phyloP scores from a whole-genome alignment of 345 rosid genomes.

The Dovyalis caffra region DNA sequence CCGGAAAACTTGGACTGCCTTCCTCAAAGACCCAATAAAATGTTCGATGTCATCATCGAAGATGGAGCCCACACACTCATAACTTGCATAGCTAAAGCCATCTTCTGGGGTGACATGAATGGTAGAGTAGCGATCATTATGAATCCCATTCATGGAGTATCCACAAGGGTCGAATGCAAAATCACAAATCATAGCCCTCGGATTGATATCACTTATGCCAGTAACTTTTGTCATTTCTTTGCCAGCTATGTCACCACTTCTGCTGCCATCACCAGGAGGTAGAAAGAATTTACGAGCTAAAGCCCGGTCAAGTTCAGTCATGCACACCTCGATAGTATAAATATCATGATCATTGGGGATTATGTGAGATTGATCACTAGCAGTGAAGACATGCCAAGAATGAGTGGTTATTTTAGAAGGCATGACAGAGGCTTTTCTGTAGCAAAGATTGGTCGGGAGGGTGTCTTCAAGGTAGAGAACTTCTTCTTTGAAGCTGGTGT shows the following conservation, averaged over 20 bases:
- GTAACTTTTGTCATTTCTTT: conserved; percentile 80
- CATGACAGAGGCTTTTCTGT: conserved; percentile 73
- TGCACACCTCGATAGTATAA: conserved; percentile 81
- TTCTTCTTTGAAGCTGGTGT: conserved; percentile 82
- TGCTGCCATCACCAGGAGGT: conserved; percentile 34
- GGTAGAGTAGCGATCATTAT: conserved; percentile 87
- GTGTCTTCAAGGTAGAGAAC: conserved; percentile 56
- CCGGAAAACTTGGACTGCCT: conserved; percentile 71
- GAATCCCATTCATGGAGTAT: conserved; percentile 95
- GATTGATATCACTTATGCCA: conserved; percentile 63
- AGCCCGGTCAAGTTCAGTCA: conserved; percentile 86
- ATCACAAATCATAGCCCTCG: conserved; percentile 68
- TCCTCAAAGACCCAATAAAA: conserved; percentile 48
- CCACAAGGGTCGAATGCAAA: conserved; percentile 98
- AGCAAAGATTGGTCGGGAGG: conserved; percentile 56
- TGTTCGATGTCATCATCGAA: conserved; percentile 50
- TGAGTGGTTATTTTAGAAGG: conserved; percentile 60
- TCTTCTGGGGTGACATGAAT: conserved; percentile 98
- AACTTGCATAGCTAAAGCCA: conserved; percentile 94
- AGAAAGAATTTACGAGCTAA: conserved; percentile 59
- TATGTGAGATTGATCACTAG: conserved; percentile 35
- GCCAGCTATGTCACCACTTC: conserved; percentile 56
- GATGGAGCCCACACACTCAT: conserved; percentile 70
- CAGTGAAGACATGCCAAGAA: conserved; percentile 91
- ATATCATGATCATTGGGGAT: conserved; percentile 12